Conservation (phyloP, 495 filamentous ascomycete species). For the Entonaema liquescens region DNA sequence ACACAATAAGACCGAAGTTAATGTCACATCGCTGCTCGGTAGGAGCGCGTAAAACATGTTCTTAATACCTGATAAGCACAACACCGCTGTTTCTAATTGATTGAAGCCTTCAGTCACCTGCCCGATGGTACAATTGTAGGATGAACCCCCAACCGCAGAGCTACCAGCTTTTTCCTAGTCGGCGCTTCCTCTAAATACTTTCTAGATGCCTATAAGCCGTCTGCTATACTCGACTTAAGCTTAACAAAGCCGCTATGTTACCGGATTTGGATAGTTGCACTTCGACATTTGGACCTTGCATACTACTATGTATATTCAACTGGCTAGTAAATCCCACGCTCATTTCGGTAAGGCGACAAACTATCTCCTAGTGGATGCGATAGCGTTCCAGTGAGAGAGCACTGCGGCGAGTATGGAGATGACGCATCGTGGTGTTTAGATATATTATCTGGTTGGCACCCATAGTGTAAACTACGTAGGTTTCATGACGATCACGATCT, state of each 20-base stretch:
- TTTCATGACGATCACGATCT: background rate
- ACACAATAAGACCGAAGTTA: slow-evolving; percentile 1
- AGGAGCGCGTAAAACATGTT: slow-evolving; percentile 15
- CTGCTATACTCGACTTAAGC: slow-evolving; percentile 1
- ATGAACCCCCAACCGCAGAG: too few species aligned
- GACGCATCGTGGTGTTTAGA: background rate
- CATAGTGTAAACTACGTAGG: slow-evolving; percentile 11
- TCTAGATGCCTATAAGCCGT: background rate
- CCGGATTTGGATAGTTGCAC: slow-evolving; percentile 20
- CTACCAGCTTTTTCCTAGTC: slow-evolving; percentile 2
- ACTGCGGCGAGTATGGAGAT: background rate
- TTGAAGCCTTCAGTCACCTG: slow-evolving; percentile 24
- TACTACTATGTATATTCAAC: background rate
- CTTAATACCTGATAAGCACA: background rate
- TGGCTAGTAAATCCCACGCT: background rate
- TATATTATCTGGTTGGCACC: background rate
- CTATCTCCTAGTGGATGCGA: background rate
- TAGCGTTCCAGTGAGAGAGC: slow-evolving; percentile 1
- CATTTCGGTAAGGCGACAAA: slow-evolving; percentile 2
- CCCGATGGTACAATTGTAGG: too few species aligned
- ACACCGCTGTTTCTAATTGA: background rate
- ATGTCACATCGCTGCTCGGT: slow-evolving; percentile 16
- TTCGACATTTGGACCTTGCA: slow-evolving; percentile 32
- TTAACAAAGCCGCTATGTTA: slow-evolving; percentile 7
- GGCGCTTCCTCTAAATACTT: background rate